phyloP scores from a whole-genome alignment of 2,329 filamentous ascomycete species.

The Dothideomycetes sp. region DNA sequence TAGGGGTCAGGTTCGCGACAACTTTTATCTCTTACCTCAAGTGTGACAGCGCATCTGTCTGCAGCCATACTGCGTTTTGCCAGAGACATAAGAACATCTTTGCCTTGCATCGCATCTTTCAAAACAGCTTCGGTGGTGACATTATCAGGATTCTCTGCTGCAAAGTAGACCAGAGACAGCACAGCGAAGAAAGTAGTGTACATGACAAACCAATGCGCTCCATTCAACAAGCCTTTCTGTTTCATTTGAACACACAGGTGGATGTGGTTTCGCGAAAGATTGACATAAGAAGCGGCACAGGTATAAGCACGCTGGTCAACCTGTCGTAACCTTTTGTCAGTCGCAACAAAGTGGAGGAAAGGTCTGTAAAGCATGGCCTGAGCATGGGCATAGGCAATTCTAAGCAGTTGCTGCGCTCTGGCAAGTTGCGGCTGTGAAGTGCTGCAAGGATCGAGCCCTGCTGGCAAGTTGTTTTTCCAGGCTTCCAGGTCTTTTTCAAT shows the following conservation, averaged over 20 bases:
- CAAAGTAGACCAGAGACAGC: constrained; percentile 69
- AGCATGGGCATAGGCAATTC: constrained; percentile 73
- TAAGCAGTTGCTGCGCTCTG: constrained; percentile 61
- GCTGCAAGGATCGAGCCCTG: constrained; percentile 71
- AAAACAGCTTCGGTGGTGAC: constrained; percentile 68
- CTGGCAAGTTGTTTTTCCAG: constrained; percentile 61
- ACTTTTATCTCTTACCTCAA: constrained; percentile 51
- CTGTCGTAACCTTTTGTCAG: constrained; percentile 38
- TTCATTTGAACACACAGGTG: constrained; percentile 73
- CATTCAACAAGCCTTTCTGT: constrained; percentile 63
- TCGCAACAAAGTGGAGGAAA: constrained; percentile 74
- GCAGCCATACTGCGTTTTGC: constrained; percentile 81
- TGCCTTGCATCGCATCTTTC: constrained; percentile 74
- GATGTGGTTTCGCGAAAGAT: constrained; percentile 63
- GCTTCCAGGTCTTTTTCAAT: constrained; percentile 54
- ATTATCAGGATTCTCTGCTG: constrained; percentile 70
- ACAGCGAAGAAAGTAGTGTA: constrained; percentile 79
- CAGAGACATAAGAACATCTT: constrained; percentile 69
- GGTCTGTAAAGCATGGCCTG: constrained; percentile 76
- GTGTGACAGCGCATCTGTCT: constrained; percentile 68
- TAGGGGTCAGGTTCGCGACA: not conserved
- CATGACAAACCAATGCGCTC: constrained; percentile 79
- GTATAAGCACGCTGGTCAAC: constrained; percentile 73
- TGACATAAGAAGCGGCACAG: constrained; percentile 59
- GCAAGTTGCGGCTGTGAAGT: constrained; percentile 43